phyloP scores from a whole-genome alignment of 441 rosid species.

The Rhodomyrtus psidioides region DNA sequence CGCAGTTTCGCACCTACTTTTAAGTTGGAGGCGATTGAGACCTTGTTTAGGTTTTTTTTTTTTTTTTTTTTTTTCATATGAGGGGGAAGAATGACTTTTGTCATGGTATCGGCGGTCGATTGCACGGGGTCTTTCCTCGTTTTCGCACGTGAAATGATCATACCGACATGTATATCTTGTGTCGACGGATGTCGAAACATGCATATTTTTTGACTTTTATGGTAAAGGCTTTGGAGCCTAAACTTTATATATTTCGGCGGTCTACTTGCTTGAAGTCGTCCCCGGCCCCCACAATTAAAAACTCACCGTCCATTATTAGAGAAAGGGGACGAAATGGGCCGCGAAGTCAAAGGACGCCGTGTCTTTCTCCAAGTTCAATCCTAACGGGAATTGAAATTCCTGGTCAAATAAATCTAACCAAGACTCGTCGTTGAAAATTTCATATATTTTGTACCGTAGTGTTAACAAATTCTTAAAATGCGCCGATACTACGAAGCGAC shows the following conservation, averaged over 20 bases:
- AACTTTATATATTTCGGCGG: not conserved
- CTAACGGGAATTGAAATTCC: not conserved
- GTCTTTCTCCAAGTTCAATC: not conserved
- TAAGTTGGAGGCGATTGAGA: not conserved
- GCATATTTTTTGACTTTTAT: not conserved
- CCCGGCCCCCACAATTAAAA: not conserved
- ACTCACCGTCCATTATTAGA: not conserved
- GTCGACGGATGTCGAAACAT: not conserved
- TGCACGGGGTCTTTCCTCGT: not conserved
- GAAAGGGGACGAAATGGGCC: not conserved
- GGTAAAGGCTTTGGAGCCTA: not conserved
- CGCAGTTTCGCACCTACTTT: not conserved
- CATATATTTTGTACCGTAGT: not conserved
- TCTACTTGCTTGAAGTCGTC: not conserved
- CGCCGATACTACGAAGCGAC: accelerated
- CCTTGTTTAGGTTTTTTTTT: not conserved
- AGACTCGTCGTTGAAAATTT: not conserved
- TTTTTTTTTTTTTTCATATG: no score
- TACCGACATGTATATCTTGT: not conserved
- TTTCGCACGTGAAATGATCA: not conserved
- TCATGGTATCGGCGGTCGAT: not conserved
- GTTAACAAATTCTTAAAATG: not conserved
- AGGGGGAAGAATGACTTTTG: not conserved
- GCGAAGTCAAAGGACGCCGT: not conserved
- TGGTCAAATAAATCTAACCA: not conserved